Evolutionary conservation across 225 moss, liverwort and hornwort genomes (phyloP).

Genomic region (Rhytidiadelphus loreus): DNA sequence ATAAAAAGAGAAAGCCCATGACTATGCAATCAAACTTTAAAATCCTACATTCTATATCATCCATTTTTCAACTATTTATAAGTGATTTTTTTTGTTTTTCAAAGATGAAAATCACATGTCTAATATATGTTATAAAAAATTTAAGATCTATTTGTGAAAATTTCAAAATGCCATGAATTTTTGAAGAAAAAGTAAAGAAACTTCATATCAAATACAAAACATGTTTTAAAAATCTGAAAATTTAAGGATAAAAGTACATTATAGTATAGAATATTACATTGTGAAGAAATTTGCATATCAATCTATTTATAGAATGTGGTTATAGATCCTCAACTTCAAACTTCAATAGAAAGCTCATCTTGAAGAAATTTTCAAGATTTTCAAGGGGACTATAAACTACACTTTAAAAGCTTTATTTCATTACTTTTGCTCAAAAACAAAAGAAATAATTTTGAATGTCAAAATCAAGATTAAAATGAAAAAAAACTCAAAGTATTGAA

Average conservation of each 20-base stretch:
- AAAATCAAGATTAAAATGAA: neutral
- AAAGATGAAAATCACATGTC: neutral
- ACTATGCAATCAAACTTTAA: neutral
- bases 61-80: neutral
- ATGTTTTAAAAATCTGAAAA: neutral
- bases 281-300: neutral
- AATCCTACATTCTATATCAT: rapidly evolving
- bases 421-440: neutral
- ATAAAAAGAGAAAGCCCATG: rapidly evolving
- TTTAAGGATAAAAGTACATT: rapidly evolving
- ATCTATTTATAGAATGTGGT: neutral
- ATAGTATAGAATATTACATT: neutral
- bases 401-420: neutral
- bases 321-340: neutral
- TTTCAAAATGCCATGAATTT: neutral
- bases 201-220: neutral
- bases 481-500: neutral
- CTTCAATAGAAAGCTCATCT: neutral
- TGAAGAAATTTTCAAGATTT: neutral
- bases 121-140: neutral
- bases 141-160: neutral
- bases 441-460: neutral
- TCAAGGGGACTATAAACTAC: rapidly evolving
- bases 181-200: neutral
- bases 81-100: neutral